phyloP scores from a whole-genome alignment of 2,329 filamentous ascomycete genomes.

The Graphilbum fragrans region DNA sequence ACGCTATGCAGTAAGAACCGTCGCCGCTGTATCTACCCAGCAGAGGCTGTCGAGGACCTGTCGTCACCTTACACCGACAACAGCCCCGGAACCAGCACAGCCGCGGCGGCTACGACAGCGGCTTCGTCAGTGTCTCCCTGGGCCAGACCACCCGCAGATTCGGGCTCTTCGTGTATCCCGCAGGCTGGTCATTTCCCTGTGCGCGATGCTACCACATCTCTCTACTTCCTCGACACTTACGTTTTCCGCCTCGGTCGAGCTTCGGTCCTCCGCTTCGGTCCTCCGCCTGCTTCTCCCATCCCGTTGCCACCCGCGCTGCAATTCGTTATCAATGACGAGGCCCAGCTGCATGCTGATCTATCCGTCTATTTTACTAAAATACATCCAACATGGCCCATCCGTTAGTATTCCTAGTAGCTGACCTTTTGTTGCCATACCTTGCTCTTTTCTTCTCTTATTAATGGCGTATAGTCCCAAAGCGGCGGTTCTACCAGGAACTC shows the following conservation, averaged over 20 bases:
- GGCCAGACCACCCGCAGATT: background rate
- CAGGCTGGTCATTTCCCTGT: background rate
- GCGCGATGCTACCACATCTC: background rate
- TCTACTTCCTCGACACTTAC: slow-evolving; percentile 11
- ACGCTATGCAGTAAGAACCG: slow-evolving; percentile 5
- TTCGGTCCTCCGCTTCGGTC: background rate
- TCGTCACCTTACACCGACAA: background rate
- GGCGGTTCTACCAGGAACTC: slow-evolving; percentile 1
- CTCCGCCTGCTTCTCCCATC: background rate
- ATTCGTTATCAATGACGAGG: background rate
- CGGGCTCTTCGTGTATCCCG: background rate
- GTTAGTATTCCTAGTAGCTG: slow-evolving; percentile 3
- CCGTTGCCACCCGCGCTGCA: slow-evolving; percentile 3
- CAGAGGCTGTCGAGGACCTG: slow-evolving; percentile 2
- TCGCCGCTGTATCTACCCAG: slow-evolving; percentile 4
- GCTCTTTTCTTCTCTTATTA: background rate
- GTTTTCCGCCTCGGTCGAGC: slow-evolving; percentile 2
- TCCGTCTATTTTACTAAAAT: slow-evolving; percentile 3
- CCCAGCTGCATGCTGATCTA: background rate
- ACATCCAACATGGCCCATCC: slow-evolving; percentile 7
- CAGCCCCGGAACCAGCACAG: background rate
- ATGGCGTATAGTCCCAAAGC: slow-evolving; percentile 1
- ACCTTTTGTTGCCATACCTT: too few species aligned
- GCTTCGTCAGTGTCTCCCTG: background rate
- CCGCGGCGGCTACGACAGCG: background rate